Conservation (phyloP, 805 yeast species). For the Wickerhamomyces canadensis region DNA sequence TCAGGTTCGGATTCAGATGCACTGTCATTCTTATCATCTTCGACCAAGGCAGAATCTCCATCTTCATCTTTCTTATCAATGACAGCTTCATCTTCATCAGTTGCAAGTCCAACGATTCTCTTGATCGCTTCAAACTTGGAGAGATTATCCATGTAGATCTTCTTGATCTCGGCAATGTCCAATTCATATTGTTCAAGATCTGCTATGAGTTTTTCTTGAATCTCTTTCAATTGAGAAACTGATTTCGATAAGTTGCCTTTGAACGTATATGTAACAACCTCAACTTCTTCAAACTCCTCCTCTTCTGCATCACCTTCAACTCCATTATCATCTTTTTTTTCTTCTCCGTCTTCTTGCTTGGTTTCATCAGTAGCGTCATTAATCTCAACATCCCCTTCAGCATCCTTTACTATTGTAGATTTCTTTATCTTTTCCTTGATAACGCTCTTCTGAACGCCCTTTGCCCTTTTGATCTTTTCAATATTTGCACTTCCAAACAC, state of each 20-base stretch:
- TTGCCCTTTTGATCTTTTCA: slow-evolving; percentile 3
- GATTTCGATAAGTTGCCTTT: not conserved
- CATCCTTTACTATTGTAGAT: too few relatives aligned
- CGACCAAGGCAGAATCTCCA: slow-evolving; percentile 1
- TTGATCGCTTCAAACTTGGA: slow-evolving; percentile 12
- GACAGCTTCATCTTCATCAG: slow-evolving; percentile 5
- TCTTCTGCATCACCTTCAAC: too few relatives aligned
- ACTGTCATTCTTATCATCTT: too few relatives aligned
- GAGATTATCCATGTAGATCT: slow-evolving; percentile 9
- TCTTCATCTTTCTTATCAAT: not conserved
- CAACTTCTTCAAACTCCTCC: not conserved
- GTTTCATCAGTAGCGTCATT: not conserved
- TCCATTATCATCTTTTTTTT: slow-evolving; percentile 1
- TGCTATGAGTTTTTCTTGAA: not conserved
- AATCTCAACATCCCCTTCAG: too few relatives aligned
- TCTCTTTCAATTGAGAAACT: not conserved
- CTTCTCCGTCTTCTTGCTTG: not conserved
- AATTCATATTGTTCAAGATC: slow-evolving; percentile 4
- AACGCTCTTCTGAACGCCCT: not conserved
- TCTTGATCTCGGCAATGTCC: slow-evolving; percentile 7
- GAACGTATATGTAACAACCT: slow-evolving; percentile 1
- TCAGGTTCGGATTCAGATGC: too few relatives aligned
- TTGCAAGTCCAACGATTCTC: slow-evolving; percentile 3
- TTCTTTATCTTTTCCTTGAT: not conserved
- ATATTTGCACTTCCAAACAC: slow-evolving; percentile 11